Conservation (phyloP, 176 grass and related monocot species). For the Oryza meridionalis region DNA sequence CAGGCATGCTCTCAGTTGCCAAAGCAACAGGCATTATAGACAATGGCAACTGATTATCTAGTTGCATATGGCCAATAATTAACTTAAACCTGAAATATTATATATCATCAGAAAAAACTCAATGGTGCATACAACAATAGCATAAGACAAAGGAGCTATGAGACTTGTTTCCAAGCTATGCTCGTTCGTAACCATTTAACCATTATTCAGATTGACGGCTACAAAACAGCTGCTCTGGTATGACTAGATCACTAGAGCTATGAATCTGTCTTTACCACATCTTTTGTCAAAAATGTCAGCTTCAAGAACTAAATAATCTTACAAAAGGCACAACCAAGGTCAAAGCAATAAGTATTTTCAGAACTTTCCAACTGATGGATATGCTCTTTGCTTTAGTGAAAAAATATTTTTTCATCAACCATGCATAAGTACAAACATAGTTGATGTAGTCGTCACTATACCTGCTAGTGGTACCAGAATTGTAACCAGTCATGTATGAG, state of each 20-base stretch:
- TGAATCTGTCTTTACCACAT: not conserved
- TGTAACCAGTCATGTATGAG: slow-evolving; percentile 87
- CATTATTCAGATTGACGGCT: not conserved
- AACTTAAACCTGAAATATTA: slow-evolving; percentile 84
- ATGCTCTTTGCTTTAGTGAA: slow-evolving; percentile 15
- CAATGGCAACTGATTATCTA: slow-evolving; percentile 97
- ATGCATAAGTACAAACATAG: not conserved
- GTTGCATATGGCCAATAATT: slow-evolving; percentile 81
- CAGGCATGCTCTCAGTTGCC: slow-evolving; percentile 71
- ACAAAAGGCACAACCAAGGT: slow-evolving; percentile 1
- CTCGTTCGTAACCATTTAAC: slow-evolving; percentile 4
- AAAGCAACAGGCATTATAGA: slow-evolving; percentile 94
- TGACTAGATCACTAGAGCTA: not conserved
- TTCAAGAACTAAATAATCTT: slow-evolving; percentile 26
- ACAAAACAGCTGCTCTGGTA: not conserved
- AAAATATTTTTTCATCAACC: slow-evolving; percentile 11
- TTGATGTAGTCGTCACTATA: slow-evolving; percentile 31
- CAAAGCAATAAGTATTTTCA: slow-evolving; percentile 27
- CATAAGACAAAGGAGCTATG: slow-evolving; percentile 7
- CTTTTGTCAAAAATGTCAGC: slow-evolving; percentile 26
- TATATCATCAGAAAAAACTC: slow-evolving; percentile 14
- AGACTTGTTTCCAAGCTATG: slow-evolving; percentile 14
- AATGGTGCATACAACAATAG: not conserved
- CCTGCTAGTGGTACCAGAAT: slow-evolving; percentile 89
- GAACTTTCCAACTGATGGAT: slow-evolving; percentile 22